Evolutionary conservation across 2,329 filamentous ascomycete genomes (phyloP).

Genomic region (Leptosphaerulina australis): DNA sequence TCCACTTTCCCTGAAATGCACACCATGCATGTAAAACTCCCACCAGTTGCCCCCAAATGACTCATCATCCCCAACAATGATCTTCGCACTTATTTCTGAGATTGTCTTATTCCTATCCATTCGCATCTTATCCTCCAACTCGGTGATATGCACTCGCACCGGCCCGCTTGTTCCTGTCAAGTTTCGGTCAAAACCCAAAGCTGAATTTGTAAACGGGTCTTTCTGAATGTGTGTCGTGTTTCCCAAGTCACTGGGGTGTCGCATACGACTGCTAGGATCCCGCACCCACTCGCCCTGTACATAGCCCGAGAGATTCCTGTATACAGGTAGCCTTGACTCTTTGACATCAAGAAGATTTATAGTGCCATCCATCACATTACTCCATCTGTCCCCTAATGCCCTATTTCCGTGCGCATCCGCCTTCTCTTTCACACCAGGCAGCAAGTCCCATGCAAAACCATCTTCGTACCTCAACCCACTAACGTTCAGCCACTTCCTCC

Average conservation of each 20-base stretch:
- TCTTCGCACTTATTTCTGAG: constrained; percentile 71
- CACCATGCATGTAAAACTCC: constrained; percentile 79
- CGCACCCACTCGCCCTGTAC: constrained; percentile 78
- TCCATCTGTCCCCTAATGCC: constrained; percentile 54
- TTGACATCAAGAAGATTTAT: constrained; percentile 35
- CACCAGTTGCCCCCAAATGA: constrained; percentile 71
- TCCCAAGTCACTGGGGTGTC: constrained; percentile 55
- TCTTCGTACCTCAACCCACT: constrained; percentile 78
- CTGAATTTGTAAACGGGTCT: constrained; percentile 66
- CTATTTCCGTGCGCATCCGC: constrained; percentile 47
- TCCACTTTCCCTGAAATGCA: constrained; percentile 85
- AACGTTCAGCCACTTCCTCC: constrained; percentile 60
- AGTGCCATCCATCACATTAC: constrained; percentile 47
- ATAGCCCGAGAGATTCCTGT: constrained; percentile 78
- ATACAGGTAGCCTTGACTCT: constrained; percentile 61
- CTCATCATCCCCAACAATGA: constrained; percentile 74
- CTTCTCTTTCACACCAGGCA: constrained; percentile 69
- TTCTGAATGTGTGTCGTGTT: constrained; percentile 64
- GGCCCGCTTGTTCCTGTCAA: constrained; percentile 72
- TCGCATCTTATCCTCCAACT: constrained; percentile 51
- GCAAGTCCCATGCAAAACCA: constrained; percentile 77
- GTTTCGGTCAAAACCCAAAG: constrained; percentile 74
- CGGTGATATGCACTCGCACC: constrained; percentile 71
- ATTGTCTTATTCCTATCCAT: constrained; percentile 53
- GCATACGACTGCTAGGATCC: constrained; percentile 55